These are phyloP conservation scores for Phytomonas francai DNA, from an alignment of 208 protist genomes.

Conservation along the genomic window DNA sequence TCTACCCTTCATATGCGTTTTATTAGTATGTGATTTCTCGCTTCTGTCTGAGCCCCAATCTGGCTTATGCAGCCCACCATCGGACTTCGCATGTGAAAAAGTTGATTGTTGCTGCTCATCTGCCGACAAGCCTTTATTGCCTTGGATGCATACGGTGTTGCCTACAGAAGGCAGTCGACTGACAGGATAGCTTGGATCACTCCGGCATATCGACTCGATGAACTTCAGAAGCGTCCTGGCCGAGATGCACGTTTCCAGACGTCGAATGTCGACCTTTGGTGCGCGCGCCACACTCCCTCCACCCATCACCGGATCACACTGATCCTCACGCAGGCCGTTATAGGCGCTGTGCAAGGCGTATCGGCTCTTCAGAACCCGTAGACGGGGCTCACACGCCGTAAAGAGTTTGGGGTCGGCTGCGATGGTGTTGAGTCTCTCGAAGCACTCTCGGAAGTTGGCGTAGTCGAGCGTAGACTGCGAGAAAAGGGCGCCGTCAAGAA, in stretches of 20 bases:
- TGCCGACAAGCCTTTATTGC: neutral
- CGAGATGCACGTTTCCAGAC: slow-evolving; percentile 47
- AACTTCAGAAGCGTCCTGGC: slow-evolving; percentile 33
- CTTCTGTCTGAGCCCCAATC: no score
- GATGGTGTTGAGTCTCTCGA: slow-evolving; percentile 31
- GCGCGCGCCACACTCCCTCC: slow-evolving; percentile 33
- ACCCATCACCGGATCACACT: slow-evolving; percentile 30
- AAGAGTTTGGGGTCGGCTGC: slow-evolving; percentile 39
- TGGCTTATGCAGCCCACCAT: no score
- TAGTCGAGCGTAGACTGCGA: slow-evolving; percentile 34
- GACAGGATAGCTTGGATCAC: slow-evolving; percentile 16
- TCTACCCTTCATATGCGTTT: no score
- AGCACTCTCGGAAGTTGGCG: slow-evolving; percentile 22
- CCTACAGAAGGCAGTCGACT: neutral
- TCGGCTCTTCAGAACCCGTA: slow-evolving; percentile 63
- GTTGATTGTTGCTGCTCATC: neutral
- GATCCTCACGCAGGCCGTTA: slow-evolving; percentile 60
- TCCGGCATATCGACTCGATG: slow-evolving; percentile 21
- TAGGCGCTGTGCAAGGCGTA: slow-evolving; percentile 65
- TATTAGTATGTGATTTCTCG: no score
- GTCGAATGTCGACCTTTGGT: slow-evolving; percentile 50
- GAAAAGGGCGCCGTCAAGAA: slow-evolving; percentile 4
- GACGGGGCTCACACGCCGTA: slow-evolving; percentile 64
- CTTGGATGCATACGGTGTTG: neutral
- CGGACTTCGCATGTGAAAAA: no score